Base-by-base conservation (phyloP, 2,329 filamentous ascomycete species). In the Aureobasidium musti region DNA sequence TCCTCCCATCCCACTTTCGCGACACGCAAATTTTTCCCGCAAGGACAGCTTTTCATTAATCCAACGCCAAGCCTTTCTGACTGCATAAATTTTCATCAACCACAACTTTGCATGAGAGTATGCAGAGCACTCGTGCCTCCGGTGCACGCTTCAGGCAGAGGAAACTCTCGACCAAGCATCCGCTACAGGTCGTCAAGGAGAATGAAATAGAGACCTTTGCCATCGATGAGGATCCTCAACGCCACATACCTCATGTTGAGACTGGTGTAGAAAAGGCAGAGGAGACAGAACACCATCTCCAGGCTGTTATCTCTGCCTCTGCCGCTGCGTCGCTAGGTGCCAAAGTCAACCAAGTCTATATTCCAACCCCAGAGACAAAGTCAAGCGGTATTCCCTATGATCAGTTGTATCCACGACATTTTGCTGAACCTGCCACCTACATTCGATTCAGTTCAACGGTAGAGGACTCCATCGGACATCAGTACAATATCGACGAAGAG, bases 371-470 rank as follows among this genome's bases (percentile, higher is more conserved):
- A 68, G 87, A 89, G 73, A 86, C 86, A 69, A 79, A 82, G 73
- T 75, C 76, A 37, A 86, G 84, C 78, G 82, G 81, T 70, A 82
- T 94, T 79, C 86, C 91, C 79, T 99, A 97, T 88, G 91, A 96
- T 79, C 86, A 89, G 74, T 86, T 97, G 73, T 98, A 98, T 77
- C 86, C 89, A 59, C 87, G 86, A 70, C 82, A 83, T 67, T 97
- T 94, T 79, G 86, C 88, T 74, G 90, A 96, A 78, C 92, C 95
- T 63, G 88, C 89, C 69, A 95, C 93, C 69, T 98, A 98, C 79
- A 97, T 99, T 77, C 92, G 94, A 71, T 98, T 96, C 81, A 98
- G 95, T 70, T 94, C 96, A 71, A 99, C 95, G 2, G 94, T 99
- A 69, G 95, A 99, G 80, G 95, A 99, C 79, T 96, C 90, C 73